Conservation (phyloP, 2,329 filamentous ascomycete genomes). For the Fusarium coicis region DNA sequence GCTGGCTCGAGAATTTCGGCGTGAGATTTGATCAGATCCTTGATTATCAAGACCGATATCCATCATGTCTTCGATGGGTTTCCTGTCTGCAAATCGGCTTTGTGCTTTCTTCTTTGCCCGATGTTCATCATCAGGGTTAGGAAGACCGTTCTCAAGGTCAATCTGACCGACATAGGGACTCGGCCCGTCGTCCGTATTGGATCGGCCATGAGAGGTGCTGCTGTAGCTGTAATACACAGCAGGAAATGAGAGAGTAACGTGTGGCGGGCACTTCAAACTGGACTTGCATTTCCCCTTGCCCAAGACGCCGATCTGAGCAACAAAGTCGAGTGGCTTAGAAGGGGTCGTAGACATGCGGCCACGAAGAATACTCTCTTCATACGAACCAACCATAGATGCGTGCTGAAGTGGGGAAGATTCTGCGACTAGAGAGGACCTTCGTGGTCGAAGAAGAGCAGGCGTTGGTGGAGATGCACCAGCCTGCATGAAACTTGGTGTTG, state of each 20-base stretch:
- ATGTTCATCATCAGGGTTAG: conserved; percentile 60
- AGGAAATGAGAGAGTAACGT: conserved; percentile 90
- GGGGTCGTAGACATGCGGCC: conserved; percentile 97
- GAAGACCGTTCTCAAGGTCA: conserved; percentile 84
- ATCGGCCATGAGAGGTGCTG: conserved; percentile 70
- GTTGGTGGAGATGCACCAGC: conserved; percentile 60
- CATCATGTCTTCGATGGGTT: conserved; percentile 41
- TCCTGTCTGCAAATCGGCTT: conserved; percentile 55
- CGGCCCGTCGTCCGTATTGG: conserved; percentile 81
- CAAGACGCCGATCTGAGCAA: conserved; percentile 94
- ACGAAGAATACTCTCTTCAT: conserved; percentile 94
- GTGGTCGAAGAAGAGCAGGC: conserved; percentile 62
- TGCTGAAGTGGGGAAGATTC: conserved; percentile 84
- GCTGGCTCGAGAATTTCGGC: conserved; percentile 55
- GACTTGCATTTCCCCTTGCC: conserved; percentile 90
- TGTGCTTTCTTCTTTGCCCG: conserved; percentile 62
- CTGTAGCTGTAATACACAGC: conserved; percentile 97
- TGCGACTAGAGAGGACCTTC: conserved; percentile 76
- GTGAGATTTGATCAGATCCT: conserved; percentile 30
- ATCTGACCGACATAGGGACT: conserved; percentile 96
- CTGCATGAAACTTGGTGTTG: conserved; percentile 57
- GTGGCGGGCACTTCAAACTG: conserved; percentile 84
- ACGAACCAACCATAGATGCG: conserved; percentile 96
- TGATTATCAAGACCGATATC: conserved; percentile 35
- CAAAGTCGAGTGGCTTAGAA: conserved; percentile 90